Evolutionary conservation across 83 land plant genomes (phyloP).

Genomic region (Picea abies): DNA sequence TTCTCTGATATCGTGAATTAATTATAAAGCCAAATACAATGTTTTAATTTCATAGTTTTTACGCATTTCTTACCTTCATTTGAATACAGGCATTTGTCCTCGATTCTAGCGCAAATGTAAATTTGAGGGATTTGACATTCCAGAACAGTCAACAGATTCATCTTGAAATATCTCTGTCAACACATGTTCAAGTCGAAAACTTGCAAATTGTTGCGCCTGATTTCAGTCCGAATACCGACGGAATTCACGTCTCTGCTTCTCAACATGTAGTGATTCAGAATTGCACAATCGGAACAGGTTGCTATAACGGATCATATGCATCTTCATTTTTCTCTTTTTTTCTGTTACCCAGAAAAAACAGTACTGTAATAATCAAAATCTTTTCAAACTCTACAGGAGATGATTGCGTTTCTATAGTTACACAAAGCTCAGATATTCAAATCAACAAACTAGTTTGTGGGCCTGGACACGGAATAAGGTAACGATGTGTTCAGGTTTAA

Average conservation of each 20-base stretch:
- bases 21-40: no score
- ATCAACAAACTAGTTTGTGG: slow-evolving; percentile 64
- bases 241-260: slow-evolving; percentile 55
- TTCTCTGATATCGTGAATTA: no score
- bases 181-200: slow-evolving; percentile 23
- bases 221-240: slow-evolving; percentile 71
- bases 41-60: no score
- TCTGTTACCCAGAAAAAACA: no score
- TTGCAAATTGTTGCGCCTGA: slow-evolving; percentile 38
- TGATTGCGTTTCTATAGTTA: slow-evolving; percentile 73
- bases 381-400: slow-evolving; percentile 44
- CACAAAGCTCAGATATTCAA: slow-evolving; percentile 38
- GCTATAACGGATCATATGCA: not conserved
- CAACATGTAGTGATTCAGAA: slow-evolving; percentile 42
- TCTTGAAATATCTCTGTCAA: slow-evolving; percentile 33
- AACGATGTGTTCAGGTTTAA: not conserved
- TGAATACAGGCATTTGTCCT: slow-evolving; percentile 46
- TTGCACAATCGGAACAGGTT: slow-evolving; percentile 56
- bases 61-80: no score
- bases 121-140: slow-evolving; percentile 38
- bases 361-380: no score
- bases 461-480: slow-evolving; percentile 72
- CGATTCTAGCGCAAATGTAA: slow-evolving; percentile 33
- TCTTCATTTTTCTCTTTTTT: not conserved
- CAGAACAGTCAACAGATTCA: slow-evolving; percentile 59